Percentiles rank a stretch among this genome's conserved stretches.
Evolutionary conservation across 352 stramenopile genomes (phyloP).

Genomic region (Phytophthora multivora): DNA sequence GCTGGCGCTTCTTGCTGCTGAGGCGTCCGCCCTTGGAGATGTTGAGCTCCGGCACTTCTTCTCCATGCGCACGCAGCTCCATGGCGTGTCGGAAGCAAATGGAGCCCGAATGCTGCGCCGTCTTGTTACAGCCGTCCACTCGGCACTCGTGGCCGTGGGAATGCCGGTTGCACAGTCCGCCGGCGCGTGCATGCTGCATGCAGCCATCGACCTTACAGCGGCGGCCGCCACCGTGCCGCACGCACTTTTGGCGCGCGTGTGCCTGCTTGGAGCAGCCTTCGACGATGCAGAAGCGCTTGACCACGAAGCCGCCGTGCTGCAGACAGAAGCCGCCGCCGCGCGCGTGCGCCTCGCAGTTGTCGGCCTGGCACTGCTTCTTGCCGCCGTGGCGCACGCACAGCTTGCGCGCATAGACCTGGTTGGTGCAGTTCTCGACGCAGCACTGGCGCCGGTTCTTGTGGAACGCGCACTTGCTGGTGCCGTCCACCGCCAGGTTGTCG

Average conservation of each 20-base stretch:
- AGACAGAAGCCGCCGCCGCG: conserved; percentile 76
- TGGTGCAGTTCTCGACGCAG: conserved; percentile 81
- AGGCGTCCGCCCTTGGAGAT: conserved; percentile 77
- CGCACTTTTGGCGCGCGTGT: conserved; percentile 76
- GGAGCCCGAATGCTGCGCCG: conserved; percentile 74
- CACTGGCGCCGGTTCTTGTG: conserved; percentile 86
- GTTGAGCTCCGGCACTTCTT: conserved; percentile 75
- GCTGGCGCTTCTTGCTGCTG: conserved; percentile 74
- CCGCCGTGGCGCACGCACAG: conserved; percentile 81
- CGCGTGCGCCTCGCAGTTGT: conserved; percentile 75
- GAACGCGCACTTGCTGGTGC: conserved; percentile 80
- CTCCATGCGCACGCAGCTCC: conserved; percentile 70
- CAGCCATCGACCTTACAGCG: conserved; percentile 75
- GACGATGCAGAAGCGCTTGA: conserved; percentile 85
- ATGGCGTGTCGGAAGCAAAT: conserved; percentile 83
- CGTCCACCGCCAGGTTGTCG: conserved; percentile 71
- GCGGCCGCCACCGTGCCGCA: conserved; percentile 72
- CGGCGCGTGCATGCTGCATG: conserved; percentile 75
- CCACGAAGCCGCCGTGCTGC: conserved; percentile 79
- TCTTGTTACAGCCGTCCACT: conserved; percentile 83
- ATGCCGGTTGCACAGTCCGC: conserved; percentile 77
- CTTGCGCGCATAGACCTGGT: conserved; percentile 85
- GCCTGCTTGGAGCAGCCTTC: conserved; percentile 82
- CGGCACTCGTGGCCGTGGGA: conserved; percentile 75
- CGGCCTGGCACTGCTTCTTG: conserved; percentile 80